phyloP scores from a whole-genome alignment of 495 filamentous ascomycete species.

The Daldinia childiae region DNA sequence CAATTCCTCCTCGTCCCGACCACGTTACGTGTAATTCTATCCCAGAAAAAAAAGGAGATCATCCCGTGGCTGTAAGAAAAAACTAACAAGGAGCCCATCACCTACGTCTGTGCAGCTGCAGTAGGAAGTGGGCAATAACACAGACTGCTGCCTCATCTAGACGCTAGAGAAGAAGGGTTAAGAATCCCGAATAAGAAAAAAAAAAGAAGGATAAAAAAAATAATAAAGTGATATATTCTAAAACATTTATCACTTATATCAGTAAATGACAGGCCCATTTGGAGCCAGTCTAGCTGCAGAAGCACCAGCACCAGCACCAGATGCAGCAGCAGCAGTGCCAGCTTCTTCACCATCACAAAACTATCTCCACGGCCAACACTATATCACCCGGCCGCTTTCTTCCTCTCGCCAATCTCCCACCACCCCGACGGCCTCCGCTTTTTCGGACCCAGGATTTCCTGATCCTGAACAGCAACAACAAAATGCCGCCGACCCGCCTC shows the following conservation, averaged over 20 bases:
- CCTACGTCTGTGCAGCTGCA: constrained; percentile 39
- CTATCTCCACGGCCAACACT: constrained; percentile 22
- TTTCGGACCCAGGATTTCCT: constrained; percentile 42
- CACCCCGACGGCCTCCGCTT: constrained; percentile 39
- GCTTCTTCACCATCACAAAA: constrained; percentile 17
- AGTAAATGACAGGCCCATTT: constrained; percentile 43
- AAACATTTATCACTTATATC: constrained; percentile 20
- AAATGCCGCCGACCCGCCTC: constrained; percentile 42
- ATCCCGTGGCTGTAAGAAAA: constrained; percentile 32
- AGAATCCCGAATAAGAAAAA: constrained; percentile 2
- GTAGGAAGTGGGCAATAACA: constrained; percentile 42
- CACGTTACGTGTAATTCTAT: constrained; percentile 40
- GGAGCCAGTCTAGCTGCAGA: constrained; percentile 41
- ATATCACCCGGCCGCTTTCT: constrained; percentile 23
- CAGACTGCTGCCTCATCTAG: constrained; percentile 18
- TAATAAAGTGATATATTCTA: constrained; percentile 27
- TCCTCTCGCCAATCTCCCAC: constrained; percentile 35
- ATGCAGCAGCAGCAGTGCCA: constrained; percentile 28
- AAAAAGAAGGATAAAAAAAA: constrained; percentile 7
- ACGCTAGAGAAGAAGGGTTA: constrained; percentile 3
- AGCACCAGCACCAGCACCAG: constrained; percentile 40
- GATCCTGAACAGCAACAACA: constrained; percentile 36
- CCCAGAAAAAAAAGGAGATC: constrained; percentile 43
- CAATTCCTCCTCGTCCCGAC: constrained; percentile 34
- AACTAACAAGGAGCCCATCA: constrained; percentile 36